phyloP scores from a whole-genome alignment of 192 early-diverging fungal species.

The Backusella parvicylindrica region DNA sequence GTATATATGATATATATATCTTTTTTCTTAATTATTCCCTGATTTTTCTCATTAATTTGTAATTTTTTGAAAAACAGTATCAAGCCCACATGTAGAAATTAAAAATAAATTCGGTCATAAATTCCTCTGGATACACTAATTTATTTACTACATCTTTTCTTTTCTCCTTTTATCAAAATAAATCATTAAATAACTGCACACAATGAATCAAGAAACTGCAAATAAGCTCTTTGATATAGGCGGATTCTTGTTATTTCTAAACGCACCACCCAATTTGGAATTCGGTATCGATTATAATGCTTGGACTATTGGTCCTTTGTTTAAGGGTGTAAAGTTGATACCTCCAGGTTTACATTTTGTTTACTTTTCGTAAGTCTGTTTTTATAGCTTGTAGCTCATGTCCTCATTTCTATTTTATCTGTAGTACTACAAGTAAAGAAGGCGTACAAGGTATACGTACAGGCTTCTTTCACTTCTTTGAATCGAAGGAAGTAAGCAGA shows the following conservation, averaged over 20 bases:
- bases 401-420: background rate
- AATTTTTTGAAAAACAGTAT: no score
- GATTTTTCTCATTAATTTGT: no score
- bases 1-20: no score
- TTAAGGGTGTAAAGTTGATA: conserved; percentile 90
- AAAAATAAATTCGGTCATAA: no score
- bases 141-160: background rate
- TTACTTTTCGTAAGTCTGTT: conserved; percentile 69
- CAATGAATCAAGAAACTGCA: conserved; percentile 84
- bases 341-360: conserved; percentile 94
- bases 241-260: conserved; percentile 76
- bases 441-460: conserved; percentile 54
- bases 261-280: conserved; percentile 73
- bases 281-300: conserved; percentile 91
- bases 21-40: no score
- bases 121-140: background rate
- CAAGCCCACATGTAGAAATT: no score
- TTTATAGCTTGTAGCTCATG: background rate
- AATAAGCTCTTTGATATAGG: conserved; percentile 72
- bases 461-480: conserved; percentile 79
- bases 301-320: conserved; percentile 88
- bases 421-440: conserved; percentile 38
- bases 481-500: conserved; percentile 51
- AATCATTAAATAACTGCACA: no score
- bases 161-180: background rate